These are phyloP conservation scores for Chrysoporthe austroafricana DNA, from an alignment of 2,329 filamentous ascomycete species.

Conservation along the genomic window DNA sequence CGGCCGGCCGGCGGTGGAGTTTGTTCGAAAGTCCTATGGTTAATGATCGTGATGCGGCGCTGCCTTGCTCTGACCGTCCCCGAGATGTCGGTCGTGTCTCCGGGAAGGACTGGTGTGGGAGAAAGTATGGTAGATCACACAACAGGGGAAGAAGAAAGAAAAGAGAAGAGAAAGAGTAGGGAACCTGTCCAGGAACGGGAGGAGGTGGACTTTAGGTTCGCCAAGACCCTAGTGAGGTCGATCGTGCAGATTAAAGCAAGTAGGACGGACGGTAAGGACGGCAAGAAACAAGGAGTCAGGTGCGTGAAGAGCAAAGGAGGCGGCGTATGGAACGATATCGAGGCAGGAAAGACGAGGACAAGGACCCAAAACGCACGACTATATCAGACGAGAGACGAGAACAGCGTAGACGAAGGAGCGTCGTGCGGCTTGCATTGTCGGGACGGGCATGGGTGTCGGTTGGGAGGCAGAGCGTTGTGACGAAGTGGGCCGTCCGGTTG, in stretches of 20 bases:
- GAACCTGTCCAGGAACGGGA: slow-evolving; percentile 18
- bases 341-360: slow-evolving; percentile 8
- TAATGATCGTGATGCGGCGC: slow-evolving; percentile 11
- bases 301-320: neutral
- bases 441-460: slow-evolving; percentile 1
- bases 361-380: slow-evolving; percentile 15
- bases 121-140: slow-evolving; percentile 12
- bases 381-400: slow-evolving; percentile 15
- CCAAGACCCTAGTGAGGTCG: slow-evolving; percentile 15
- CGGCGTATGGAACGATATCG: neutral
- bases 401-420: slow-evolving; percentile 10
- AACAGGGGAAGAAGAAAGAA: neutral
- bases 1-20: slow-evolving; percentile 27
- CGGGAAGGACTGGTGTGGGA: slow-evolving; percentile 13
- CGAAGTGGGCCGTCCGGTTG: slow-evolving; percentile 25
- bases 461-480: slow-evolving; percentile 1
- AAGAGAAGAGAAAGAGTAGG: slow-evolving; percentile 21
- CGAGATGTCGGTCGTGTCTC: neutral
- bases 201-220: slow-evolving; percentile 15
- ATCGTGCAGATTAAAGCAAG: slow-evolving; percentile 11
- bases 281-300: slow-evolving; percentile 5
- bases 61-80: slow-evolving; percentile 19
- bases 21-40: neutral
- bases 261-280: neutral
- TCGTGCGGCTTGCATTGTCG: slow-evolving; percentile 21